These are phyloP conservation scores for Tolypocladium amazonense DNA, from an alignment of 2,329 filamentous ascomycete species.

Conservation along the genomic window DNA sequence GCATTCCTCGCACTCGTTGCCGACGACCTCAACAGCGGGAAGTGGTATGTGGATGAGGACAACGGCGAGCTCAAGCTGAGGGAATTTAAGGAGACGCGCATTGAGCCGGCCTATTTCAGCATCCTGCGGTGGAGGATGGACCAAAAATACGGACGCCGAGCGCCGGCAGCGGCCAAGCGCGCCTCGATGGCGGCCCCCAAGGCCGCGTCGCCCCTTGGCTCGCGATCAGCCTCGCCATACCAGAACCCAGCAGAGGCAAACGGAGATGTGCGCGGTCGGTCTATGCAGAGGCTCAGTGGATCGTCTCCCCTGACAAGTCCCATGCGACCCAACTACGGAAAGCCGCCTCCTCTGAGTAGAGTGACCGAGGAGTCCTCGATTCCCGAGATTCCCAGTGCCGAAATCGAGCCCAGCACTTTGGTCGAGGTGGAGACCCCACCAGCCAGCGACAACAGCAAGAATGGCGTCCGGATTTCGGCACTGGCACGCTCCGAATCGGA, in stretches of 20 bases:
- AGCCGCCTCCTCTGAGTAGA: slow-evolving; percentile 61
- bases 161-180: slow-evolving; percentile 31
- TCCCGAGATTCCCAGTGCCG: slow-evolving; percentile 25
- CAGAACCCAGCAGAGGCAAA: slow-evolving; percentile 50
- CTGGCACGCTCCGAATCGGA: slow-evolving; percentile 23
- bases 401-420: slow-evolving; percentile 35
- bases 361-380: slow-evolving; percentile 58
- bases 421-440: slow-evolving; percentile 46
- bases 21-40: slow-evolving; percentile 82
- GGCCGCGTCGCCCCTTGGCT: slow-evolving; percentile 33
- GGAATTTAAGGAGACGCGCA: slow-evolving; percentile 79
- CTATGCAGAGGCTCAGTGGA: slow-evolving; percentile 57
- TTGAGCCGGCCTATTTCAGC: slow-evolving; percentile 89
- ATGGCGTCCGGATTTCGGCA: slow-evolving; percentile 14
- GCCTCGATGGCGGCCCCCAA: slow-evolving; percentile 37
- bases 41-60: slow-evolving; percentile 90
- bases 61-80: slow-evolving; percentile 81
- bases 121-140: slow-evolving; percentile 93
- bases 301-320: slow-evolving; percentile 55
- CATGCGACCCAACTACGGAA: slow-evolving; percentile 53
- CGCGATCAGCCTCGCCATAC: slow-evolving; percentile 50
- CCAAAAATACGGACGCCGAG: slow-evolving; percentile 76
- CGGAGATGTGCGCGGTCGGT: slow-evolving; percentile 56
- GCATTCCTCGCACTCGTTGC: slow-evolving; percentile 77
- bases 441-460: slow-evolving; percentile 31